A percentile compares a stretch with the other conserved stretches of the same genome.
These are phyloP conservation scores for Colletotrichum musae DNA, from an alignment of 2,329 filamentous ascomycete genomes.

Conservation along the genomic window DNA sequence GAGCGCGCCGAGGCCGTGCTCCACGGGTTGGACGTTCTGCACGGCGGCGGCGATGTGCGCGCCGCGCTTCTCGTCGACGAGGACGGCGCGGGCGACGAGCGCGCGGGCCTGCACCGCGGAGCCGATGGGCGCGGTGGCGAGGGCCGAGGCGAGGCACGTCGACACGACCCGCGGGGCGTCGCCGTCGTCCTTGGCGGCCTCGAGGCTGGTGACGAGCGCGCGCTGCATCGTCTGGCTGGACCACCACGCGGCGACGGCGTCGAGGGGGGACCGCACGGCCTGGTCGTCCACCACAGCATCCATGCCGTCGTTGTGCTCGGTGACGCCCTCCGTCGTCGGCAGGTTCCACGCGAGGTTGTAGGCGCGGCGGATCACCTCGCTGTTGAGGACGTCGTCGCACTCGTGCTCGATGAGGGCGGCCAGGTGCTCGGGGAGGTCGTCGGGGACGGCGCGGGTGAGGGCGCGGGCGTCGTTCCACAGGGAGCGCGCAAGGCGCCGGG, in stretches of 20 bases:
- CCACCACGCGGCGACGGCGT: conserved; percentile 93
- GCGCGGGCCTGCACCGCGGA: conserved; percentile 78
- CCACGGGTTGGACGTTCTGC: conserved; percentile 62
- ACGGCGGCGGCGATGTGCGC: conserved; percentile 70
- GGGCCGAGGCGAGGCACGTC: conserved; percentile 75
- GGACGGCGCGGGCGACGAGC: conserved; percentile 70
- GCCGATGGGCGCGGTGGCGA: conserved; percentile 81
- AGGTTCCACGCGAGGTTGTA: conserved; percentile 93
- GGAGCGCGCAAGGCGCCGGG: conserved; percentile 79
- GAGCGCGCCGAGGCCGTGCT: conserved; percentile 43
- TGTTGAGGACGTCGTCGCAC: conserved; percentile 85
- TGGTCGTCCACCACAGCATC: conserved; percentile 88
- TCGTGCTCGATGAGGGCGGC: conserved; percentile 82
- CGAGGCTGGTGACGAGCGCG: conserved; percentile 75
- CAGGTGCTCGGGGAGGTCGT: conserved; percentile 83
- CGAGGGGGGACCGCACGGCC: conserved; percentile 87
- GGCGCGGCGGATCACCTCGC: conserved; percentile 84
- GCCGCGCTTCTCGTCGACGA: conserved; percentile 68
- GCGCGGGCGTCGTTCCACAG: conserved; percentile 87
- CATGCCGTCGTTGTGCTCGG: conserved; percentile 78
- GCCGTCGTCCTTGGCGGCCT: conserved; percentile 63
- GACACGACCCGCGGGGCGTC: conserved; percentile 55
- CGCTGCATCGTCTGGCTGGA: conserved; percentile 80
- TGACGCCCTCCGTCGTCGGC: conserved; percentile 77
- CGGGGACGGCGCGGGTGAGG: conserved; percentile 71